Conservation (phyloP, 176 grass and related monocot species). For the Puccinellia tenuiflora region DNA sequence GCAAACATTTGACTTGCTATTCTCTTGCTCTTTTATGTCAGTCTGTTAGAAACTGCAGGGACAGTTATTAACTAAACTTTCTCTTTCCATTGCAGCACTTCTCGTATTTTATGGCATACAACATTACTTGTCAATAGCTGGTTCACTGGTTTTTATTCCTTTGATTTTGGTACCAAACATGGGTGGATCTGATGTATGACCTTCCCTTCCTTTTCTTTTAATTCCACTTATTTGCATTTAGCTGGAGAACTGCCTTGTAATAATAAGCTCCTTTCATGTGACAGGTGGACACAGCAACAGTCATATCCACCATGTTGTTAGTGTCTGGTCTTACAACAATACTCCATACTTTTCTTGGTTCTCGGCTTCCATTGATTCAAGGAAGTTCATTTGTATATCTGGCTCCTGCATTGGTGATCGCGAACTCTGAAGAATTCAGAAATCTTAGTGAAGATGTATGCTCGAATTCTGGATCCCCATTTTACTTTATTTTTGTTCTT, state of each 20-base stretch:
- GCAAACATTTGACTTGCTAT: not conserved
- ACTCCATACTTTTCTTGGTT: conserved; percentile 85
- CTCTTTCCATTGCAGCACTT: conserved; percentile 47
- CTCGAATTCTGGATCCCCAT: conserved; percentile 9
- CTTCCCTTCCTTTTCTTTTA: conserved; percentile 32
- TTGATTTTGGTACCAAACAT: conserved; percentile 92
- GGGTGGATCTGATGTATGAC: conserved; percentile 92
- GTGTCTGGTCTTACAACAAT: conserved; percentile 90
- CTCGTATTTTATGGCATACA: conserved; percentile 93
- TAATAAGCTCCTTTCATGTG: conserved; percentile 37
- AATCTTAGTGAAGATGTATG: conserved; percentile 96
- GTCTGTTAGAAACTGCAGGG: not conserved
- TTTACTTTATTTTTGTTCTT: conserved; percentile 2
- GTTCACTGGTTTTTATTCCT: conserved; percentile 97
- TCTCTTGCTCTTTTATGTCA: not conserved
- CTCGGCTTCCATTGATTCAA: conserved; percentile 91
- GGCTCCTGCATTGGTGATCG: conserved; percentile 91
- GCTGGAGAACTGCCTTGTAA: conserved; percentile 11
- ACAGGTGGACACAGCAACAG: conserved; percentile 91
- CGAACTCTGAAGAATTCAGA: conserved; percentile 92
- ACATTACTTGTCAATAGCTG: conserved; percentile 92
- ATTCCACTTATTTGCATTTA: conserved; percentile 26
- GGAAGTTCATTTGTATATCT: conserved; percentile 99
- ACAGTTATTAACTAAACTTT: conserved; percentile 22
- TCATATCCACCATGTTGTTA: conserved; percentile 91